Base-by-base conservation (phyloP, 2,329 filamentous ascomycete genomes). In the Phyllachora maydis region DNA sequence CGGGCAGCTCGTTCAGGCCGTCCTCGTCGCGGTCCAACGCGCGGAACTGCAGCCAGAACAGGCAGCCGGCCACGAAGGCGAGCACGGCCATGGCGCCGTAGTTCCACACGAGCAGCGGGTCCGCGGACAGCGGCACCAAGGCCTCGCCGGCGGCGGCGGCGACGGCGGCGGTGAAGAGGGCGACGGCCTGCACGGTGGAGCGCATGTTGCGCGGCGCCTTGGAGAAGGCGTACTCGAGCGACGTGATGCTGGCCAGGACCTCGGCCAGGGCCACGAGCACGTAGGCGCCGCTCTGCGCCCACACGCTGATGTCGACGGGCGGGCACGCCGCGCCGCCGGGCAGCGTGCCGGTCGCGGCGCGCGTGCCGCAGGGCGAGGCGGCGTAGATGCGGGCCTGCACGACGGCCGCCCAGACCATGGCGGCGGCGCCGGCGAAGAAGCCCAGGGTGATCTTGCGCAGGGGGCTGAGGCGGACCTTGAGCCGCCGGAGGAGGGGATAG, bases 151-250 rank as follows among this genome's bases (percentile, higher is more conserved):
- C 50, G 18, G 73, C 72, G 19, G 67, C 55, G 5, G 67, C 65
- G 37, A 81, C 63, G 22, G 73, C 70, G 18, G 60, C 66, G 50
- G 65, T 72, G 49, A 79, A 73, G 24, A 77, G 59, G 23, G 64
- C 64, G 25, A 79, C 54, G 7, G 65, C 63, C 34, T 59, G 57
- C n/a, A 82, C 68, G 26, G 79, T 57, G 14, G 67, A 72, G 5
- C 72, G 60, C 74, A 82, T 82, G 48, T 77, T 79, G 39, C 59
- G 60, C 6, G 75, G 76, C 0, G 73, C 72, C 44, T 79, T 79
- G 37, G 71, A 72, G 47, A 68, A 79, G 12, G 75, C 74, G 33
- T 77, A 79, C 45, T 82, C 74, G 10, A 78, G 58, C 8, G 60
- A 65, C 1, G 56, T 61, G 32, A 60, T 59, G 27, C 50, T 55